Evolutionary conservation across 768 basidiomycete genomes (phyloP).

Genomic region (Rhodotorula babjevae): DNA sequence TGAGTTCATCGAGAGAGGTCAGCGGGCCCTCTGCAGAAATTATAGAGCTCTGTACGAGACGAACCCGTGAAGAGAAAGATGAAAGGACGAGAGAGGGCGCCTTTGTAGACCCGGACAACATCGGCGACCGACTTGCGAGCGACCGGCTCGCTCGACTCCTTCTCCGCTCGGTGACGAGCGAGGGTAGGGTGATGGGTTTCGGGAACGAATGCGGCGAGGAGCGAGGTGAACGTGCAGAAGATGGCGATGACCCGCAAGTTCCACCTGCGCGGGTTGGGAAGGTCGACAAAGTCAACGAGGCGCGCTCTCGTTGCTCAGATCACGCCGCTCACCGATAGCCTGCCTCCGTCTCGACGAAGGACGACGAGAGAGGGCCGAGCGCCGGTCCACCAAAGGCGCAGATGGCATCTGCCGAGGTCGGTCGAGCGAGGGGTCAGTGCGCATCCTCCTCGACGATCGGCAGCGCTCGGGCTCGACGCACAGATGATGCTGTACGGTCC

Average conservation of each 20-base stretch:
- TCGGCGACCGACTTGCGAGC: background rate
- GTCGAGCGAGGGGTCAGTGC: background rate
- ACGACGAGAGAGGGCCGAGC: slow-evolving; percentile 19
- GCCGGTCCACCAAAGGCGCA: slow-evolving; percentile 33
- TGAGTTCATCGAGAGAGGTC: background rate
- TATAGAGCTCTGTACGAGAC: too few species aligned
- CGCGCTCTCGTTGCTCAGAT: too few species aligned
- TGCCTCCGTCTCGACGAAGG: slow-evolving; percentile 26
- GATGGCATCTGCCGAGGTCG: slow-evolving; percentile 11
- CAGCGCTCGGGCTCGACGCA: background rate
- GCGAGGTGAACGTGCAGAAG: slow-evolving; percentile 16
- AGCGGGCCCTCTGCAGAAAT: too few species aligned
- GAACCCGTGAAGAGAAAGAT: slow-evolving; percentile 30
- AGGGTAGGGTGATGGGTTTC: slow-evolving; percentile 36
- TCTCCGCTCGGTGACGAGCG: background rate
- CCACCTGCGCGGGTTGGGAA: slow-evolving; percentile 13
- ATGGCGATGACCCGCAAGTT: slow-evolving; percentile 36
- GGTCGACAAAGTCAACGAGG: background rate
- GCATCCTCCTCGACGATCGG: accelerated
- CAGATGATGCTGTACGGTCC: slow-evolving; percentile 6
- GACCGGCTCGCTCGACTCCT: background rate
- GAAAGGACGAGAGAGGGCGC: slow-evolving; percentile 23
- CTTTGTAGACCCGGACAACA: slow-evolving; percentile 12
- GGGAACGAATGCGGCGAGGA: slow-evolving; percentile 27
- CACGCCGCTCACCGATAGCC: slow-evolving; percentile 6